Conservation (phyloP, 331 rosid genomes). For the Phaseolus coccineus region DNA sequence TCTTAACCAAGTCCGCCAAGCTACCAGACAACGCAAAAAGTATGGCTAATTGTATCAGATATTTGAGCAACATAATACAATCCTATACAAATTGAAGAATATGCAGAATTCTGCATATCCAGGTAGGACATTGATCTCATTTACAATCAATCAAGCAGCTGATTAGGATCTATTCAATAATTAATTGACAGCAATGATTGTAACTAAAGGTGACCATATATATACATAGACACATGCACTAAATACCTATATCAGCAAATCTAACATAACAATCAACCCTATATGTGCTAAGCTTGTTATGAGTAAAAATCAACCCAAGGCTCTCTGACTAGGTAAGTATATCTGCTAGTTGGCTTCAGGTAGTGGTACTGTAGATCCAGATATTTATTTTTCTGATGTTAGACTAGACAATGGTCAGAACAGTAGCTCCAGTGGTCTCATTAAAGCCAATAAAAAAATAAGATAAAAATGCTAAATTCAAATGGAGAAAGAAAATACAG, state of each 20-base stretch:
- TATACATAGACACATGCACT: neutral
- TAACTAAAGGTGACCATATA: constrained; percentile 8
- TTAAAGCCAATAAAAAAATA: neutral
- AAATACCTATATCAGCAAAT: neutral
- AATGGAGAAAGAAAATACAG: constrained; percentile 2
- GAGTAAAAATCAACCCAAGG: constrained; percentile 7
- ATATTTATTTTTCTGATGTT: constrained; percentile 16
- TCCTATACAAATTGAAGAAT: constrained; percentile 10
- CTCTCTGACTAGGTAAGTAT: neutral
- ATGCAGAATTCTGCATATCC: constrained; percentile 23
- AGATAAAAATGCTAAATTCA: neutral
- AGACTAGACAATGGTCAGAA: neutral
- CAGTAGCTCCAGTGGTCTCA: neutral
- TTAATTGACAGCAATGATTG: neutral
- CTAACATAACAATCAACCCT: neutral
- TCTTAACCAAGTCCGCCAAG: constrained; percentile 14
- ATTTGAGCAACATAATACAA: constrained; percentile 9
- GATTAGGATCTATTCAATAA: neutral
- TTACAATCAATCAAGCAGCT: constrained; percentile 19
- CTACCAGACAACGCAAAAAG: neutral
- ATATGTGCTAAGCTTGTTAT: constrained; percentile 5
- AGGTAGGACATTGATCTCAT: constrained; percentile 20
- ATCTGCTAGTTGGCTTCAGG: neutral
- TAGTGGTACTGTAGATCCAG: neutral
- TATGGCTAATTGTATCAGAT: neutral